Conservation (phyloP, 2,329 filamentous ascomycete species). For the Beauveria sp. region DNA sequence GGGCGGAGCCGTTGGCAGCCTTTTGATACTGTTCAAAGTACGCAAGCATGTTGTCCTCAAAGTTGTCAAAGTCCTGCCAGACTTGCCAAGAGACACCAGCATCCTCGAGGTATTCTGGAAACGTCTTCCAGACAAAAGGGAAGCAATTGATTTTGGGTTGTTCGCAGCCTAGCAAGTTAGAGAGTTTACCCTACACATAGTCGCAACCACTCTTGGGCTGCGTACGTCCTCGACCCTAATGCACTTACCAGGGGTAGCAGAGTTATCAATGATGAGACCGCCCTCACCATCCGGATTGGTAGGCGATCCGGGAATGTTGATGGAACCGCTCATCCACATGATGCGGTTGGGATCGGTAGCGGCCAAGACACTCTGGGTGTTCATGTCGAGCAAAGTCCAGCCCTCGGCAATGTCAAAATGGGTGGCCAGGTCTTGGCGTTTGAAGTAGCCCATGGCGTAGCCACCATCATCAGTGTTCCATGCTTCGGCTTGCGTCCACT, state of each 20-base stretch:
- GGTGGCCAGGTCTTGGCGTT: conserved; percentile 41
- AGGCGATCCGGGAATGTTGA: conserved; percentile 38
- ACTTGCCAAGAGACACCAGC: conserved; percentile 42
- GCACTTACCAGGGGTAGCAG: conserved; percentile 17
- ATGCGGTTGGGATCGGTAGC: conserved; percentile 41
- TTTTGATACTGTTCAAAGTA: conserved; percentile 43
- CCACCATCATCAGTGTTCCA: neutral
- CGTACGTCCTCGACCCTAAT: neutral
- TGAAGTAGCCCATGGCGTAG: conserved; percentile 38
- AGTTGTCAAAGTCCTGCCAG: conserved; percentile 41
- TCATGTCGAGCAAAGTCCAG: conserved; percentile 31
- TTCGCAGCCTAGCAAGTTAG: conserved; percentile 26
- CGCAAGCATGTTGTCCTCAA: conserved; percentile 44
- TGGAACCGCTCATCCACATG: conserved; percentile 30
- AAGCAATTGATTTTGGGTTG: conserved; percentile 37
- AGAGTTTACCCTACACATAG: neutral
- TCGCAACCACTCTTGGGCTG: neutral
- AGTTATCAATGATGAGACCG: conserved; percentile 40
- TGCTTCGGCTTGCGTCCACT: conserved; percentile 30
- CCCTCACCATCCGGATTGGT: conserved; percentile 27
- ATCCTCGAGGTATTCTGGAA: conserved; percentile 39
- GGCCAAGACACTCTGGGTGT: conserved; percentile 7
- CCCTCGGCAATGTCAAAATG: conserved; percentile 48
- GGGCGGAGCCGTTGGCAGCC: conserved; percentile 29
- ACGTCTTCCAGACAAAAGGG: conserved; percentile 44